Evolutionary conservation across 805 yeast genomes (phyloP).

Genomic region (Sugiyamaella americana): DNA sequence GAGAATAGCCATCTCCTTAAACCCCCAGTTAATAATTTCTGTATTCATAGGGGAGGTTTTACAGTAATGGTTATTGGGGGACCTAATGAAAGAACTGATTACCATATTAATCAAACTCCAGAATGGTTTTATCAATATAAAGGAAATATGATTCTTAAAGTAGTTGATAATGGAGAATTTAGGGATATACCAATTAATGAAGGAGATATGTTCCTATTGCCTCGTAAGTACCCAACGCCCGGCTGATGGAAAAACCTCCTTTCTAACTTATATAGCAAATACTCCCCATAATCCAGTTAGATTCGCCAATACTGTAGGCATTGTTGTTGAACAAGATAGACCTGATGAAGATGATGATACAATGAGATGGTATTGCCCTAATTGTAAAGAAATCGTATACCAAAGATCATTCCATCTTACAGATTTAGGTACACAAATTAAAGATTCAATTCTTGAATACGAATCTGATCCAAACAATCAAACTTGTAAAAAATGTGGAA

Average conservation of each 20-base stretch:
- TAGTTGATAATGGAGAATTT: conserved; percentile 74
- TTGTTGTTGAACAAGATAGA: conserved; percentile 89
- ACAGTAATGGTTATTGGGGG: conserved; percentile 96
- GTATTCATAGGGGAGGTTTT: conserved; percentile 86
- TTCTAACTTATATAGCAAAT: conserved; percentile 38
- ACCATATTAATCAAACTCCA: conserved; percentile 89
- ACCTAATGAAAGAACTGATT: conserved; percentile 89
- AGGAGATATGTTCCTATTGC: conserved; percentile 84
- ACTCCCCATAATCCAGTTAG: conserved; percentile 88
- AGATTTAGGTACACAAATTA: conserved; percentile 87
- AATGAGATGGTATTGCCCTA: conserved; percentile 81
- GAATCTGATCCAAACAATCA: conserved; percentile 57
- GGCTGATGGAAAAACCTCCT: neutral
- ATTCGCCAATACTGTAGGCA: conserved; percentile 77
- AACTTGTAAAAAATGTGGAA: conserved; percentile 72
- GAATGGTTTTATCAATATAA: conserved; percentile 87
- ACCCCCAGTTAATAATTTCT: conserved; percentile 90
- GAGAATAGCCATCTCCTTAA: conserved; percentile 70
- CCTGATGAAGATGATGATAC: conserved; percentile 65
- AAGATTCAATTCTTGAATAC: conserved; percentile 67
- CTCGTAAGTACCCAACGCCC: conserved; percentile 32
- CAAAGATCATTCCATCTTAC: conserved; percentile 66
- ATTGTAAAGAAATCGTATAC: conserved; percentile 58
- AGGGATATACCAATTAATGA: conserved; percentile 69
- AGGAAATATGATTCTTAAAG: conserved; percentile 78